phyloP scores from a whole-genome alignment of 1,284 basidiomycete genomes.

The Bondarzewia mesenterica region DNA sequence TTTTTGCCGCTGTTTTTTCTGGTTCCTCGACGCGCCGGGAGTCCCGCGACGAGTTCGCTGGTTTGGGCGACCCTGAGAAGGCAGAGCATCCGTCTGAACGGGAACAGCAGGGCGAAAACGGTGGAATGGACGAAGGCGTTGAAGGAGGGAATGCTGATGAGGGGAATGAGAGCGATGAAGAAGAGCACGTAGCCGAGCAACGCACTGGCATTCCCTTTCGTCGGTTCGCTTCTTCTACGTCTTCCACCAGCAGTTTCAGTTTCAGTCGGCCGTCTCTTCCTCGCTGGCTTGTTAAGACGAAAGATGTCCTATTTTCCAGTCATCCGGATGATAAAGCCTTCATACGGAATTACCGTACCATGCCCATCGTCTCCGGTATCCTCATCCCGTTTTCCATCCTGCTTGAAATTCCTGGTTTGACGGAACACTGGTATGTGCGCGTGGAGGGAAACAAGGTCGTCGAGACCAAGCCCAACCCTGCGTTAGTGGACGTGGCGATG shows the following conservation, averaged over 20 bases:
- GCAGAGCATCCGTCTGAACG: not conserved
- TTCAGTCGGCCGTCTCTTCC: conserved; percentile 10
- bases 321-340: conserved; percentile 12
- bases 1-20: too few relatives aligned
- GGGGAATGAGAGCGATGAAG: not conserved
- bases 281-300: conserved; percentile 13
- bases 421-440: conserved; percentile 59
- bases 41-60: not conserved
- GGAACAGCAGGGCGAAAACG: not conserved
- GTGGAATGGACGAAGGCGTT: not conserved
- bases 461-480: conserved; percentile 45
- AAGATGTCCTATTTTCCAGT: conserved; percentile 19
- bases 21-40: too few relatives aligned
- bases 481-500: conserved; percentile 55
- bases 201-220: not conserved
- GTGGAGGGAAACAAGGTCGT: conserved; percentile 39
- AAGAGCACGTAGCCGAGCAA: not conserved
- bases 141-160: not conserved
- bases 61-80: not conserved
- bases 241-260: not conserved
- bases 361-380: conserved; percentile 65
- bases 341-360: conserved; percentile 39
- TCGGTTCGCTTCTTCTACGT: not conserved
- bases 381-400: conserved; percentile 73
- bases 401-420: conserved; percentile 73